These are phyloP conservation scores for Penicillium brasilianum DNA, from an alignment of 2,329 filamentous ascomycete species.

Conservation along the genomic window DNA sequence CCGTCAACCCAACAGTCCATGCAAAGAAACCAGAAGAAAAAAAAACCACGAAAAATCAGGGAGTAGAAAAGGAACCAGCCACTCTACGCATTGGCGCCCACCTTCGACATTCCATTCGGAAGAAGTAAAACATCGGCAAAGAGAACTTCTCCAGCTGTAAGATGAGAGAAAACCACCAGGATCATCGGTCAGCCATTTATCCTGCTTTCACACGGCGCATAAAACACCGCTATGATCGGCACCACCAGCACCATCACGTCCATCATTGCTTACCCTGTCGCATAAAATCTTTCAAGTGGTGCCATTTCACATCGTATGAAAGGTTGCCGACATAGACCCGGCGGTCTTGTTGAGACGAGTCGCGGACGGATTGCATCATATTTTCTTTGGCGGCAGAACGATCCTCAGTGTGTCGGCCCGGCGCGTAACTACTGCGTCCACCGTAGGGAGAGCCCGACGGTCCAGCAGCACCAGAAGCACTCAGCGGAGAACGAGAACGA, in stretches of 20 bases:
- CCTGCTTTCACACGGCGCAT: background rate
- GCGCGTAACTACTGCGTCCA: conserved; percentile 67
- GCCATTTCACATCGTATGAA: conserved; percentile 99
- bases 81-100: conserved; percentile 92
- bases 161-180: conserved; percentile 12
- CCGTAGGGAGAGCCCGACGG: conserved; percentile 64
- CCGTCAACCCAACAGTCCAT: conserved; percentile 99
- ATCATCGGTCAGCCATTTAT: conserved; percentile 4
- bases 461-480: conserved; percentile 71
- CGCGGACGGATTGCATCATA: conserved; percentile 94
- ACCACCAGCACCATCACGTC: background rate
- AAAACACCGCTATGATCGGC: conserved; percentile 7
- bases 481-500: conserved; percentile 87
- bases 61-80: conserved; percentile 73
- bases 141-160: conserved; percentile 93
- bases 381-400: conserved; percentile 82
- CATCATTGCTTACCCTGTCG: conserved; percentile 78
- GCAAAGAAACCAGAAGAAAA: conserved; percentile 65
- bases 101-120: conserved; percentile 99
- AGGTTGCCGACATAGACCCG: conserved; percentile 99
- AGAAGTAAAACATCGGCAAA: conserved; percentile 99
- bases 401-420: conserved; percentile 79
- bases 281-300: conserved; percentile 99
- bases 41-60: conserved; percentile 65
- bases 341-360: conserved; percentile 96